A percentile compares a stretch with the other conserved stretches of the same genome.
Conservation (phyloP, 2,329 filamentous ascomycete species). For the Pseudogymnoascus sp. region DNA sequence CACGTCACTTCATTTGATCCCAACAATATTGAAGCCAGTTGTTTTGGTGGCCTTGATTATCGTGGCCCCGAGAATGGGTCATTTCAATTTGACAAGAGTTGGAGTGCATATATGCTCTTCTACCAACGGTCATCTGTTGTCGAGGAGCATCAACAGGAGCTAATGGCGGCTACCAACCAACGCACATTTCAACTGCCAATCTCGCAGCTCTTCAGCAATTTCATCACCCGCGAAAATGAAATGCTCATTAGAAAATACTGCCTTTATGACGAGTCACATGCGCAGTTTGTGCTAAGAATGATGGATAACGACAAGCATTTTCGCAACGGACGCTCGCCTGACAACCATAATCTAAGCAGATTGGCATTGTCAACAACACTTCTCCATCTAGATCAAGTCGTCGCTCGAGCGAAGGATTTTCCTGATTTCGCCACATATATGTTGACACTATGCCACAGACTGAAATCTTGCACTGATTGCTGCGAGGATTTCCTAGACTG, state of each 20-base stretch:
- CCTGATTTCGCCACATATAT: conserved; percentile 54
- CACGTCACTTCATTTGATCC: conserved; percentile 70
- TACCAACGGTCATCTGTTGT: conserved; percentile 75
- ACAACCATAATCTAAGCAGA: conserved; percentile 38
- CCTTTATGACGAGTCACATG: conserved; percentile 66
- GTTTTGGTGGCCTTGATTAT: conserved; percentile 68
- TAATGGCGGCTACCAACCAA: conserved; percentile 32
- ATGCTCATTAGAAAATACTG: conserved; percentile 68
- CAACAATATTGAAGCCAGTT: conserved; percentile 62
- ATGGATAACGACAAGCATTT: conserved; percentile 49
- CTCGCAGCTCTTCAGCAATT: conserved; percentile 41
- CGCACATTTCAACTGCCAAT: conserved; percentile 42
- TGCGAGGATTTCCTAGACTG: conserved; percentile 55
- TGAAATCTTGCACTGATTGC: conserved; percentile 46
- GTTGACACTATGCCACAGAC: conserved; percentile 42
- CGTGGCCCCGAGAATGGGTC: conserved; percentile 39
- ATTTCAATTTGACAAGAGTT: conserved; percentile 56
- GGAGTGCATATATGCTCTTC: conserved; percentile 97
- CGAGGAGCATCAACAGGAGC: conserved; percentile 42
- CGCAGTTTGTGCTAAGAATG: conserved; percentile 57
- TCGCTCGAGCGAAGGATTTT: conserved; percentile 62
- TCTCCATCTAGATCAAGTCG: conserved; percentile 67
- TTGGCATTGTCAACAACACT: conserved; percentile 49
- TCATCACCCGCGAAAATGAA: conserved; percentile 67
- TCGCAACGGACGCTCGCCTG: conserved; percentile 29